Conservation (phyloP, 2,329 filamentous ascomycete genomes). For the Paecilomyces formosus region DNA sequence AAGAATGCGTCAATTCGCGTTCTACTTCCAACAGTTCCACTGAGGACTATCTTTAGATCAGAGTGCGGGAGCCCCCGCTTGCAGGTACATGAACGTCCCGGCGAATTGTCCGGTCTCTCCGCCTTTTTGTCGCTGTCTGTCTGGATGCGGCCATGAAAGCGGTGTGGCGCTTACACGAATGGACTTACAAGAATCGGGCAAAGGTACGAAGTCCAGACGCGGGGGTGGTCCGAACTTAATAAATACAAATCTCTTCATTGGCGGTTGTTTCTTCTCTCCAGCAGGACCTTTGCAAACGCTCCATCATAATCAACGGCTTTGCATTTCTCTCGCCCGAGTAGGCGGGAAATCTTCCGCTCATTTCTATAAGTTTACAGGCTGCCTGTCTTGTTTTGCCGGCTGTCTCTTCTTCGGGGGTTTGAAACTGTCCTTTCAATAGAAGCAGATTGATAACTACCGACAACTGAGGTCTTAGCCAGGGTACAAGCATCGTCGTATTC, state of each 20-base stretch:
- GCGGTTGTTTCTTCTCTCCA: neutral
- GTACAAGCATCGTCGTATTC: neutral
- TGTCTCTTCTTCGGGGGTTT: neutral
- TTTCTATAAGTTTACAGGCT: neutral
- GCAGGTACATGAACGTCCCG: neutral
- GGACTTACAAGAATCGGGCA: neutral
- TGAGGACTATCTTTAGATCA: neutral
- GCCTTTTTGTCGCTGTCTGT: neutral
- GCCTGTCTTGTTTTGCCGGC: neutral
- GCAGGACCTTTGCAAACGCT: neutral
- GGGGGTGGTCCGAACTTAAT: neutral
- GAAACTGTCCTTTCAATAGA: neutral
- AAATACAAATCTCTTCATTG: neutral
- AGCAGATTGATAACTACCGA: too few species aligned
- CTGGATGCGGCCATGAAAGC: neutral
- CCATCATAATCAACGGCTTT: neutral
- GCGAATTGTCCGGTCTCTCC: neutral
- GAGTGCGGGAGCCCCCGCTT: neutral
- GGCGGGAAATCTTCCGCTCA: neutral
- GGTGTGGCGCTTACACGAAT: neutral
- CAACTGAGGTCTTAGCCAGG: too few species aligned
- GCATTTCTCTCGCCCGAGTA: neutral
- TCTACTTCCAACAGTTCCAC: neutral
- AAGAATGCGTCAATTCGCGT: neutral
- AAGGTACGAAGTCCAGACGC: neutral